These are phyloP conservation scores for Physcomitrium patens DNA, from an alignment of 225 moss, liverwort and hornwort genomes.

Conservation along the genomic window DNA sequence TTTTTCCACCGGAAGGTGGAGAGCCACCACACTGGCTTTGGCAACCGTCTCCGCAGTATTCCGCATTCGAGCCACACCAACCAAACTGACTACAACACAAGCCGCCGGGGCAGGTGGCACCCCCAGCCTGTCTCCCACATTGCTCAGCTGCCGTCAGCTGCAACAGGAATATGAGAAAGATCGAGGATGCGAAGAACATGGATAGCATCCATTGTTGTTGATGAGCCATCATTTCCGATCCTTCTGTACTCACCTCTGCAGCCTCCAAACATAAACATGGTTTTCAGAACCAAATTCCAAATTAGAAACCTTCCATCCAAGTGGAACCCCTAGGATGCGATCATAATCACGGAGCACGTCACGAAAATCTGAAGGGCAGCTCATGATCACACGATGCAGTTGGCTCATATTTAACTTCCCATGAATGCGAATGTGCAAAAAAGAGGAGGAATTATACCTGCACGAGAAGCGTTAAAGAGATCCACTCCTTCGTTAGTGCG, in stretches of 20 bases:
- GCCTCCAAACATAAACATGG: not conserved
- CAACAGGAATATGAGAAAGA: constrained; percentile 5
- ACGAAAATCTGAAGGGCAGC: not conserved
- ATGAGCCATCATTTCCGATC: constrained; percentile 21
- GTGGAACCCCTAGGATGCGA: not conserved
- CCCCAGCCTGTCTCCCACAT: constrained; percentile 4
- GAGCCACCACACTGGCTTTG: constrained; percentile 8
- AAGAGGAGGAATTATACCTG: constrained; percentile 6
- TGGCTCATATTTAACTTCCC: too few species aligned
- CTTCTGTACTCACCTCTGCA: constrained; percentile 5
- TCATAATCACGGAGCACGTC: not conserved
- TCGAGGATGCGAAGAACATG: constrained; percentile 3
- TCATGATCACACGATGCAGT: not conserved
- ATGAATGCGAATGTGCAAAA: not conserved
- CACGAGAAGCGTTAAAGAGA: not conserved
- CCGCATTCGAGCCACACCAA: not conserved
- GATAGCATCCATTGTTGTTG: not conserved
- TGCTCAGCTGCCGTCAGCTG: constrained; percentile 21
- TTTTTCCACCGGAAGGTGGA: not conserved
- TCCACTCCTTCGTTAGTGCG: not conserved
- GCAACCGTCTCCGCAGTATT: constrained; percentile 16
- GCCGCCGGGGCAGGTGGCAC: not conserved
- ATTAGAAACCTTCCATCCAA: not conserved
- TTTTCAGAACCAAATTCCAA: not conserved
- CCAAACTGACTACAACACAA: constrained; percentile 21